A percentile compares a stretch with the other conserved stretches of the same genome.
phyloP scores from a whole-genome alignment of 2,329 filamentous ascomycete species.

The Colletotrichum destructivum region DNA sequence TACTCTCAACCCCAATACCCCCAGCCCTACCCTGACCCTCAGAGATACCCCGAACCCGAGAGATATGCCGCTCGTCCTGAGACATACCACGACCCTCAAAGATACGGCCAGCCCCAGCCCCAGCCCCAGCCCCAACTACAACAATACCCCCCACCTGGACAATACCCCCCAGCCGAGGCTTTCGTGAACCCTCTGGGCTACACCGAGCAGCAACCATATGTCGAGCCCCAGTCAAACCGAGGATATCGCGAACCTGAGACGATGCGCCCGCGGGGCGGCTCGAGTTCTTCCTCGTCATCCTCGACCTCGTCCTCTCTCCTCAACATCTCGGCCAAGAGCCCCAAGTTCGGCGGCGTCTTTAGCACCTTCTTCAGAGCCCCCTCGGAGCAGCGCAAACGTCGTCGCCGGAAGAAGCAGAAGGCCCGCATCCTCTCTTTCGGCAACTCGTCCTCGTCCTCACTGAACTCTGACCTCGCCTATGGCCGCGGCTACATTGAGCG shows the following conservation, averaged over 20 bases:
- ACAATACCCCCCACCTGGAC: constrained; percentile 40
- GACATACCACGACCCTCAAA: constrained; percentile 32
- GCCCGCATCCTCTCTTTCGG: constrained; percentile 71
- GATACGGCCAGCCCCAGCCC: constrained; percentile 27
- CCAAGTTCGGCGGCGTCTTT: constrained; percentile 68
- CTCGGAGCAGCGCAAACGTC: constrained; percentile 66
- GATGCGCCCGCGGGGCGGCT: constrained; percentile 50
- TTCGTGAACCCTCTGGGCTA: constrained; percentile 25
- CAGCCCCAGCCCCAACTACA: constrained; percentile 36
- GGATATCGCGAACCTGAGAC: constrained; percentile 34
- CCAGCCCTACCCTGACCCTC: constrained; percentile 42
- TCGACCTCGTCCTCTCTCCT: constrained; percentile 73
- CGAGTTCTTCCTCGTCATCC: constrained; percentile 60
- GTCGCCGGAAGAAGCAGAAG: constrained; percentile 59
- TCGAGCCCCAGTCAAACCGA: constrained; percentile 31
- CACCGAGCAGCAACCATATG: constrained; percentile 31
- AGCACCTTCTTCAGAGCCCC: constrained; percentile 75
- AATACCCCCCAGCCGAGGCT: constrained; percentile 25
- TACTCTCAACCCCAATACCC: constrained; percentile 45
- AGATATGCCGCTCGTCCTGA: constrained; percentile 18
- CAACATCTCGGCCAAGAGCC: constrained; percentile 74
- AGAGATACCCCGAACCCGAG: constrained; percentile 43
- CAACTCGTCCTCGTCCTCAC: constrained; percentile 77
- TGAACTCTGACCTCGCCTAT: constrained; percentile 79
- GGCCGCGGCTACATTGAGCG: constrained; percentile 71